phyloP scores from a whole-genome alignment of 2,329 filamentous ascomycete species.

The Boeremia lycopersici region DNA sequence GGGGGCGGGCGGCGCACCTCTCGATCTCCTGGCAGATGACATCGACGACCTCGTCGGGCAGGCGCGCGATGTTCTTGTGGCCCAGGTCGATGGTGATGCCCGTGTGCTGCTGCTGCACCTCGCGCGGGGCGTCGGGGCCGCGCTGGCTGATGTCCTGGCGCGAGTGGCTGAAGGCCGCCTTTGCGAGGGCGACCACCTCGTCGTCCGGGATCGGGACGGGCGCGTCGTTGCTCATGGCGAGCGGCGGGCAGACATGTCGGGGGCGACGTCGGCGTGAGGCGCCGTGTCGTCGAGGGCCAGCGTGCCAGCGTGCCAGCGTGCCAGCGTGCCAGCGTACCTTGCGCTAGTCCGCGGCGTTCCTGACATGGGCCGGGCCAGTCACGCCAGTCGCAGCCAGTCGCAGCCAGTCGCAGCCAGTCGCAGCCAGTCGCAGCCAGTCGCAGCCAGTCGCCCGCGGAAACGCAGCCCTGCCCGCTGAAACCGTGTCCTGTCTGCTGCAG shows the following conservation, averaged over 20 bases:
- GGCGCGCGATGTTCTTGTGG: conserved; percentile 72
- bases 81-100: conserved; percentile 81
- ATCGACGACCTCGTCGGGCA: conserved; percentile 76
- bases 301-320: too few species aligned
- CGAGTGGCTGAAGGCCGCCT: conserved; percentile 70
- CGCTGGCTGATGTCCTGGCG: conserved; percentile 65
- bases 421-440: too few species aligned
- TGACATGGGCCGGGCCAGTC: too few species aligned
- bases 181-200: conserved; percentile 69
- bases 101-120: conserved; percentile 62
- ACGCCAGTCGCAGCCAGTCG: too few species aligned
- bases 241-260: conserved; percentile 6
- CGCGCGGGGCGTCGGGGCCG: conserved; percentile 59
- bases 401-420: too few species aligned
- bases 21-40: conserved; percentile 76
- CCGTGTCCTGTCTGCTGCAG: background rate
- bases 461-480: too few species aligned
- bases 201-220: conserved; percentile 60
- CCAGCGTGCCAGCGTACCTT: too few species aligned
- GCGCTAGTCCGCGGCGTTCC: too few species aligned
- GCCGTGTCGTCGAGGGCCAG: too few species aligned
- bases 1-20: conserved; percentile 55
- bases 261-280: conserved; percentile 10
- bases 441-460: too few species aligned
- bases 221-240: conserved; percentile 48